These are phyloP conservation scores for Fagus sylvatica DNA, from an alignment of 306 rosid species.

Conservation along the genomic window DNA sequence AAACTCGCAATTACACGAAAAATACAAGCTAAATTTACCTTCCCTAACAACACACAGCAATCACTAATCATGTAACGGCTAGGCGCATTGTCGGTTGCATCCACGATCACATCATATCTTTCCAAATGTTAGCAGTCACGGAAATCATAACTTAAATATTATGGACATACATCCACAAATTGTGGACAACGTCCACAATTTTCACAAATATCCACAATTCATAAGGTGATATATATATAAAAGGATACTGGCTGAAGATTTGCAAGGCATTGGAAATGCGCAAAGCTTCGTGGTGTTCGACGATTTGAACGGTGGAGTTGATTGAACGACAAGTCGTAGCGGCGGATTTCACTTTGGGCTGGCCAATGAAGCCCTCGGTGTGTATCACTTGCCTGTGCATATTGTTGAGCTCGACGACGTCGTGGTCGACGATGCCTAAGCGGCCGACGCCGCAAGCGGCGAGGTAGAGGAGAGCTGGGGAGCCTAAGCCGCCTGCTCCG, in stretches of 20 bases:
- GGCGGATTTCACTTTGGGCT: slow-evolving; percentile 89
- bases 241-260: slow-evolving; percentile 81
- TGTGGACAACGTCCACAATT: too few relatives aligned
- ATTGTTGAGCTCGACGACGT: slow-evolving; percentile 88
- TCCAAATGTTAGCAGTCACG: slow-evolving; percentile 41
- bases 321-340: slow-evolving; percentile 79
- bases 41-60: slow-evolving; percentile 93
- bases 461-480: slow-evolving; percentile 85
- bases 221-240: neutral
- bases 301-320: slow-evolving; percentile 78
- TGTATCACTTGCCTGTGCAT: slow-evolving; percentile 99
- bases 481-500: slow-evolving; percentile 98
- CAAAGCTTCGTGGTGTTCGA: slow-evolving; percentile 82
- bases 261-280: slow-evolving; percentile 82
- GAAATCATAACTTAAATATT: slow-evolving; percentile 18
- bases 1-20: too few relatives aligned
- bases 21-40: slow-evolving; percentile 51
- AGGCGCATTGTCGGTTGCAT: slow-evolving; percentile 98
- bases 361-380: slow-evolving; percentile 83
- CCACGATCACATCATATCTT: slow-evolving; percentile 83
- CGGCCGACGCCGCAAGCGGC: slow-evolving; percentile 92
- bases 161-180: too few relatives aligned
- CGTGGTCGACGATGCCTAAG: slow-evolving; percentile 88
- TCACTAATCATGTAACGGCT: slow-evolving; percentile 94
- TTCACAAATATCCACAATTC: too few relatives aligned